These are phyloP conservation scores for Cyclocybe cylindracea DNA, from an alignment of 768 basidiomycete species.

Conservation along the genomic window DNA sequence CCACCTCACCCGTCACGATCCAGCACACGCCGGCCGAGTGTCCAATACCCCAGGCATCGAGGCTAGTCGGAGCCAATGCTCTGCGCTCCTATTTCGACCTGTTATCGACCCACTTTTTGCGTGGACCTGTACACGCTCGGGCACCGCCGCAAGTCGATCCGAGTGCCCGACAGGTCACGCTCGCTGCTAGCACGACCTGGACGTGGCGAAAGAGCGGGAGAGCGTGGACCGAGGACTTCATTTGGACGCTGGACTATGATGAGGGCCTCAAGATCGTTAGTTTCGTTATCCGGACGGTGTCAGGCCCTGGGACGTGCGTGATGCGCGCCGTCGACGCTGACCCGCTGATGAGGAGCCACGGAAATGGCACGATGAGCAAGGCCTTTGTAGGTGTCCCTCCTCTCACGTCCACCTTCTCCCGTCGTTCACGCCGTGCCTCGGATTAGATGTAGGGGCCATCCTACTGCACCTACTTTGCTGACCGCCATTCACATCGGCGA, in stretches of 20 bases:
- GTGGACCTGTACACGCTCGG: conserved; percentile 27
- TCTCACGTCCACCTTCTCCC: no score
- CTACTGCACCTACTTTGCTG: no score
- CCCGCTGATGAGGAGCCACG: background rate
- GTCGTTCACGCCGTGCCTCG: no score
- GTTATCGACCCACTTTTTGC: conserved; percentile 45
- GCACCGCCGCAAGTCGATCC: conserved; percentile 24
- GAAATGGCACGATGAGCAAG: conserved; percentile 4
- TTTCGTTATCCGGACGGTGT: conserved; percentile 42
- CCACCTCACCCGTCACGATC: conserved; percentile 33
- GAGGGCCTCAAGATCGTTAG: conserved; percentile 41
- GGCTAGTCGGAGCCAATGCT: conserved; percentile 43
- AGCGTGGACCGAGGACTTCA: conserved; percentile 47
- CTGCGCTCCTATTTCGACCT: conserved; percentile 53
- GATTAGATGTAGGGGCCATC: no score
- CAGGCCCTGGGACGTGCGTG: conserved; percentile 41
- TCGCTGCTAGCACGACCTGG: conserved; percentile 43
- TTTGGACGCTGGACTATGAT: conserved; percentile 45
- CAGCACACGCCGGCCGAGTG: conserved; percentile 41
- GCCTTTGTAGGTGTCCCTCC: conserved; percentile 8
- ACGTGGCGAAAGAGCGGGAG: conserved; percentile 45
- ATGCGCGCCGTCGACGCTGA: conserved; percentile 43
- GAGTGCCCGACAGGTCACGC: conserved; percentile 26
- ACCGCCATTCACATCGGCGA: no score
- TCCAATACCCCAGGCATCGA: conserved; percentile 32